Evolutionary conservation across 2,329 filamentous ascomycete genomes (phyloP).

Genomic region (Aspergillus amoenus): DNA sequence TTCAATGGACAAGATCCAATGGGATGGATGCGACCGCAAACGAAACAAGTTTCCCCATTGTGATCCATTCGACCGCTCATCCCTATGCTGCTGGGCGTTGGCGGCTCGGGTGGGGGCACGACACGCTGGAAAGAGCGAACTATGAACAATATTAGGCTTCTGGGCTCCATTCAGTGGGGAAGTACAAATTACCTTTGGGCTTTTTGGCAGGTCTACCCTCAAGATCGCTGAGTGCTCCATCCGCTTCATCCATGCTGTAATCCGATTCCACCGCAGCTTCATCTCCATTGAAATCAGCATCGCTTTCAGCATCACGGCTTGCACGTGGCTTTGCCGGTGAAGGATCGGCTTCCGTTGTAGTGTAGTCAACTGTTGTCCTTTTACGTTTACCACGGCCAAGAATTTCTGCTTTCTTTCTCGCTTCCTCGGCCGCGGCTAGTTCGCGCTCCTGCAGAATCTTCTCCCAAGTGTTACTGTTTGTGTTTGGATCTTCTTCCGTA

Average conservation of each 20-base stretch:
- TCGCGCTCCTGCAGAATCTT: slow-evolving; percentile 83
- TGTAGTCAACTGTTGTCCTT: slow-evolving; percentile 52
- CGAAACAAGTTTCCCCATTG: slow-evolving; percentile 44
- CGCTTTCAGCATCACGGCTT: slow-evolving; percentile 23
- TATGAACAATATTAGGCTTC: slow-evolving; percentile 19
- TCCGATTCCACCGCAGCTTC: slow-evolving; percentile 30
- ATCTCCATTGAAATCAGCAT: slow-evolving; percentile 33
- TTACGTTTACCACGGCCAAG: slow-evolving; percentile 82
- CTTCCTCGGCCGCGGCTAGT: slow-evolving; percentile 70
- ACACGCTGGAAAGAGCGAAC: slow-evolving; percentile 42
- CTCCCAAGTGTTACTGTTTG: slow-evolving; percentile 79
- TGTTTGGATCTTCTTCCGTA: slow-evolving; percentile 48
- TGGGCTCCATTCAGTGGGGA: neutral
- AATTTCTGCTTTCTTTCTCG: slow-evolving; percentile 66
- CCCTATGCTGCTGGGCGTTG: slow-evolving; percentile 1
- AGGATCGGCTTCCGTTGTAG: slow-evolving; percentile 15
- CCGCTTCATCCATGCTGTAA: slow-evolving; percentile 19
- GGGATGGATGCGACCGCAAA: slow-evolving; percentile 56
- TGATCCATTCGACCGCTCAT: slow-evolving; percentile 22
- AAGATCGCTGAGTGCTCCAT: slow-evolving; percentile 14
- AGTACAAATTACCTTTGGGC: slow-evolving; percentile 21
- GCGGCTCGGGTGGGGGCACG: slow-evolving; percentile 15
- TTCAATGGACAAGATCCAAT: slow-evolving; percentile 63
- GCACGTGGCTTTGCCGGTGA: slow-evolving; percentile 24
- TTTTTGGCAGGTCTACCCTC: slow-evolving; percentile 22